phyloP scores from a whole-genome alignment of 176 grass and related monocot genomes.

The Echinochloa phyllopogon region DNA sequence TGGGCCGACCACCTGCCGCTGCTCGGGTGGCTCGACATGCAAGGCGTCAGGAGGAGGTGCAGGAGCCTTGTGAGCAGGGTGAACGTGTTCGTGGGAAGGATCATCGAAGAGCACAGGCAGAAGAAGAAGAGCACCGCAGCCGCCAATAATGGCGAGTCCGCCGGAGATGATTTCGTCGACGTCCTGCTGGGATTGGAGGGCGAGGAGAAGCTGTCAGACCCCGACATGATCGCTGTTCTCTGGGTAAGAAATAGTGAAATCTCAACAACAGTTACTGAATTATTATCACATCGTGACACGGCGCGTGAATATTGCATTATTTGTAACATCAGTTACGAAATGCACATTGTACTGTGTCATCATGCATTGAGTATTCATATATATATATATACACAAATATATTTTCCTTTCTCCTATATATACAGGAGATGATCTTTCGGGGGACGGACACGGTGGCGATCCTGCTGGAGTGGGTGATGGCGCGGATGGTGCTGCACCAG shows the following conservation, averaged over 20 bases:
- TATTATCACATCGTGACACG: not conserved
- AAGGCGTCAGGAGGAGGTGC: conserved; percentile 68
- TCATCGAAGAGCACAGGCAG: conserved; percentile 64
- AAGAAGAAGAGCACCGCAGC: not conserved
- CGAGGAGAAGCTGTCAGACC: conserved; percentile 65
- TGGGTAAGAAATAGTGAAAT: conserved; percentile 54
- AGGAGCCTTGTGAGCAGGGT: conserved; percentile 51
- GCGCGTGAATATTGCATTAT: not conserved
- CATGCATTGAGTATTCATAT: not conserved
- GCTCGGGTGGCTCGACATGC: conserved; percentile 62
- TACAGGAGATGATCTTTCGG: conserved; percentile 80
- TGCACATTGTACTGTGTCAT: not conserved
- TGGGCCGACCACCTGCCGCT: conserved; percentile 71
- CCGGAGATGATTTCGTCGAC: conserved; percentile 72
- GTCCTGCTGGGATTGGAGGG: conserved; percentile 59
- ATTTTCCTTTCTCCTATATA: no score
- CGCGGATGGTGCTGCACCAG: conserved; percentile 67
- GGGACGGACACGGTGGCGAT: conserved; percentile 72
- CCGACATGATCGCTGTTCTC: conserved; percentile 75
- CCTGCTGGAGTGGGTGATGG: conserved; percentile 76
- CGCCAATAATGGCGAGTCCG: not conserved
- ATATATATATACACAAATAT: no score
- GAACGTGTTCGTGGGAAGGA: conserved; percentile 60
- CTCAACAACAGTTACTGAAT: not conserved
- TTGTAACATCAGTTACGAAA: not conserved